Evolutionary conservation across 2,329 filamentous ascomycete genomes (phyloP).

Genomic region (Elsinoe australis): DNA sequence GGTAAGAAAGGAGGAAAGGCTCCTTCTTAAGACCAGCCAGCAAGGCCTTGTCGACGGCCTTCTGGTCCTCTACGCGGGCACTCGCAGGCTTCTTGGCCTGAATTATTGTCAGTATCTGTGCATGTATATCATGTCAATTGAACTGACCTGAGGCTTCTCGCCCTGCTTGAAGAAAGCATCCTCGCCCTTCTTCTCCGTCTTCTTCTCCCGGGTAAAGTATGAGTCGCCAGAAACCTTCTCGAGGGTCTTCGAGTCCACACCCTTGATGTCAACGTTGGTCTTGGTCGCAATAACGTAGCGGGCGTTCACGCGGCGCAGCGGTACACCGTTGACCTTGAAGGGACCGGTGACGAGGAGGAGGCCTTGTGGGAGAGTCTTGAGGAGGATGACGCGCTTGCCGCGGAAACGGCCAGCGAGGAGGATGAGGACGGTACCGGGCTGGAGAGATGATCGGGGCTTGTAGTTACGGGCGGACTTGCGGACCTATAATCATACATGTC

Average conservation of each 20-base stretch:
- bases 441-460: slow-evolving; percentile 78
- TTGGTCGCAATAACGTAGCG: slow-evolving; percentile 90
- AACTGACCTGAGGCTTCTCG: slow-evolving; percentile 88
- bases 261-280: slow-evolving; percentile 73
- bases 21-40: slow-evolving; percentile 98
- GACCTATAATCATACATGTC: slow-evolving; percentile 51
- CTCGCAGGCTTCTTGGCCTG: slow-evolving; percentile 79
- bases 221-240: slow-evolving; percentile 74
- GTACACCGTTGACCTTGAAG: slow-evolving; percentile 99
- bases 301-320: slow-evolving; percentile 85
- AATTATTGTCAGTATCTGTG: not conserved
- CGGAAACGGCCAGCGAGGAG: slow-evolving; percentile 99
- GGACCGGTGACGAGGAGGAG: slow-evolving; percentile 98
- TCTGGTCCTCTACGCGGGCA: slow-evolving; percentile 93
- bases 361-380: slow-evolving; percentile 95
- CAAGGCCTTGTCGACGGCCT: slow-evolving; percentile 94
- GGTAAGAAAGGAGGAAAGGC: slow-evolving; percentile 86
- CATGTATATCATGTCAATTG: not conserved
- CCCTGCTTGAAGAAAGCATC: slow-evolving; percentile 99
- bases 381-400: slow-evolving; percentile 98
- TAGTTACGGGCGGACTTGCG: slow-evolving; percentile 89
- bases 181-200: slow-evolving; percentile 89
- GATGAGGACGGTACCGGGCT: slow-evolving; percentile 94
- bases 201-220: slow-evolving; percentile 97
- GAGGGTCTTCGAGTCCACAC: slow-evolving; percentile 62